Evolutionary conservation across 768 basidiomycete genomes (phyloP), one percentile per base, ranked within the genome.

Genomic region (Hydnomerulius pinastri): DNA sequence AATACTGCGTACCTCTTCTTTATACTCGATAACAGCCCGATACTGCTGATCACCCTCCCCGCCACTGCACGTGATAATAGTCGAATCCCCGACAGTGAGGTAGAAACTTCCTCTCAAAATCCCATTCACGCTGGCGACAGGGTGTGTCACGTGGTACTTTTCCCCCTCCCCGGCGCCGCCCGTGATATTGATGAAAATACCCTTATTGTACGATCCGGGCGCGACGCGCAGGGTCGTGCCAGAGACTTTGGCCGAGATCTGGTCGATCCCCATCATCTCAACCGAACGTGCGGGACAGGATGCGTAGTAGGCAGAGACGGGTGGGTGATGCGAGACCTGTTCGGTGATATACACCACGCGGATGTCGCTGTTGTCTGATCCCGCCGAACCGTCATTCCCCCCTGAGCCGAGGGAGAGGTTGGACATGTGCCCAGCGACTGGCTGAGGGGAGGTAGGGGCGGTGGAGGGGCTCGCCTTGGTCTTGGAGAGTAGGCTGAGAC

Each of bases 291-390:
- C 72, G 0, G 94, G 92, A 67, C 91, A 95, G 4, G 73, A 54
- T 6, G 88, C 91, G 55, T 83, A 85, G 63, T 85, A 96, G 1
- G 89, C 85, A 1, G 92, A 96, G 25, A 98, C 82, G 3, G 97
- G 97, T 0, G 97, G 97, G 62, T 99, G 97, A 71, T 99, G 97
- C 2, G 91, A 97, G 40, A 98, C 85, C 69, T 97, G 95, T 67
- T 97, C 95, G 12, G 93, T 96, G 40, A 95, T 70, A 67, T 82
- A 96, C 6, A 83, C 80, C 37, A 95, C 82, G 28, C 92, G 87
- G 13, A 83, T 67, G 43, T 71, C 66, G 5, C 67, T 67, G 32
- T 71, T 55, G 3, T 64, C 63, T 1, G 67, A 66, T 8, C 30
- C 7, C 30, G 8, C 30, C 15, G 30, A 7, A 32, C 30, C 33